These are phyloP conservation scores for Trichoderma parareesei DNA, from an alignment of 495 filamentous ascomycete species.

Conservation along the genomic window DNA sequence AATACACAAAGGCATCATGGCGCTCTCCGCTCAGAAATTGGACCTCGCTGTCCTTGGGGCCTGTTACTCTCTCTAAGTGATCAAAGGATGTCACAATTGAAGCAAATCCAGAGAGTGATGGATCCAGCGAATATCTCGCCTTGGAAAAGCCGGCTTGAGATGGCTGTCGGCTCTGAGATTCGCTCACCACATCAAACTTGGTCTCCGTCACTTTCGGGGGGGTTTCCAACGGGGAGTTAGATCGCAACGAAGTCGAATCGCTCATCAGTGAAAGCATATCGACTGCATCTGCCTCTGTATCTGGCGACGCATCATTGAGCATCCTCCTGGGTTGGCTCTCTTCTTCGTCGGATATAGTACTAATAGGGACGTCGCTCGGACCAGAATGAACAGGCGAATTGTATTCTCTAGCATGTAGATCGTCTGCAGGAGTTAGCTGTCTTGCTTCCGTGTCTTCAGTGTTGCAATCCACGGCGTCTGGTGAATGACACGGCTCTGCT, in stretches of 20 bases:
- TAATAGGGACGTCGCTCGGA: background rate
- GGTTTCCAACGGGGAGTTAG: background rate
- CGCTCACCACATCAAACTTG: background rate
- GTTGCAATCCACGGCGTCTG: background rate
- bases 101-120: constrained; percentile 19
- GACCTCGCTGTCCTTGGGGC: background rate
- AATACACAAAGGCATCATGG: background rate
- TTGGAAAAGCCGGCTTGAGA: constrained; percentile 11
- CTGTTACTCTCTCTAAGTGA: constrained; percentile 10
- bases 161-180: background rate
- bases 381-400: background rate
- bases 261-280: background rate
- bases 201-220: background rate
- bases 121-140: constrained; percentile 18
- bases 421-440: background rate
- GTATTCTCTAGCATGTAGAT: background rate
- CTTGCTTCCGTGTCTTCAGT: background rate
- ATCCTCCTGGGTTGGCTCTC: background rate
- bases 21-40: no score
- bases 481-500: background rate
- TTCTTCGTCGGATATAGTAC: background rate
- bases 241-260: background rate
- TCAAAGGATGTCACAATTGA: constrained; percentile 17
- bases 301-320: background rate
- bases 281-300: background rate